phyloP scores from a whole-genome alignment of 768 basidiomycete genomes.

The Tricholoma flavovirens region DNA sequence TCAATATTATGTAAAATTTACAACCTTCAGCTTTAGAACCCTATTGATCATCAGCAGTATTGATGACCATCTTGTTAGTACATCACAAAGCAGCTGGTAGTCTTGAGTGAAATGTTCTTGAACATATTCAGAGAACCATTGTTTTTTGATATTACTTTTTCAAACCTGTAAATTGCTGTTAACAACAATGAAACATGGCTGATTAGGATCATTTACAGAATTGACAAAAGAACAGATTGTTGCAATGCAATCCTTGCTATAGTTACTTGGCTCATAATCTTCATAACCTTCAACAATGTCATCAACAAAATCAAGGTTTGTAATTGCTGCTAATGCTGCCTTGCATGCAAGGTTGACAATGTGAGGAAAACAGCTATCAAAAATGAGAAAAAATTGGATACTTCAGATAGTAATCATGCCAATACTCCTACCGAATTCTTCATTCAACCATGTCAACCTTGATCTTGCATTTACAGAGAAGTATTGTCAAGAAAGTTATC shows the following conservation, averaged over 20 bases:
- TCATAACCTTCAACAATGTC: slow-evolving; percentile 1
- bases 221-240: slow-evolving; percentile 8
- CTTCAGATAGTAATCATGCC: background rate
- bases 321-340: slow-evolving; percentile 15
- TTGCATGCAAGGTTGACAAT: slow-evolving; percentile 28
- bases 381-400: background rate
- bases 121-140: slow-evolving; percentile 8
- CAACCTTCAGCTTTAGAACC: slow-evolving; percentile 19
- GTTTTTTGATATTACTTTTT: slow-evolving; percentile 9
- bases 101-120: slow-evolving; percentile 2
- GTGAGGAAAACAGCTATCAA: slow-evolving; percentile 26
- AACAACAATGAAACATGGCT: background rate
- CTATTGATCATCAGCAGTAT: slow-evolving; percentile 24
- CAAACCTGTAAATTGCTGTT: slow-evolving; percentile 5
- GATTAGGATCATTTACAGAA: slow-evolving; percentile 4
- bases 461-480: slow-evolving; percentile 1
- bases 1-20: slow-evolving; percentile 10
- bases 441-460: slow-evolving; percentile 5
- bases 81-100: slow-evolving; percentile 25
- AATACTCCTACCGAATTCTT: slow-evolving; percentile 12
- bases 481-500: no score
- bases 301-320: background rate
- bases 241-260: slow-evolving; percentile 9
- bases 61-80: slow-evolving; percentile 26
- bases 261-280: background rate